Base-by-base conservation (phyloP, 192 early-diverging fungal species). In the Mortierella hygrophila region DNA sequence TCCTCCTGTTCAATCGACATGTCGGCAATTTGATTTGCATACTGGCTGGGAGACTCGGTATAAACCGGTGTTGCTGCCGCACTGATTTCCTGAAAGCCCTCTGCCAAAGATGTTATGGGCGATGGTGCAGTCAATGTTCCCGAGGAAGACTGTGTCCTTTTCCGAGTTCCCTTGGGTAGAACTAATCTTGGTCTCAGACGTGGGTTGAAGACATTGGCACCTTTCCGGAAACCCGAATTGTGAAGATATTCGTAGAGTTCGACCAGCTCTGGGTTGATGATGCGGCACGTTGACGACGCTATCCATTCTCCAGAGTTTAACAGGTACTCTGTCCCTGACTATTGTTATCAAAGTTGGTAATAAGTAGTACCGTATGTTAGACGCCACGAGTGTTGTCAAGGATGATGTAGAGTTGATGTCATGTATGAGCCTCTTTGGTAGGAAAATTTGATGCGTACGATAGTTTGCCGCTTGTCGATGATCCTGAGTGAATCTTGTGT, bases 181-280 rank as follows among this genome's bases (percentile, higher is more conserved):
- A 38, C 63, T 11, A 75, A 11, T 23, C 60, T 74, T 21, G 69
- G 40, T 70, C 47, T 42, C 21, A 72, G 52, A 26, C 47, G 13
- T 4, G 81, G 26, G 0, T 78, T 40, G n/a, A 85, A 74, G 16
- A 73, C 70, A 18, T 49, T 74, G 11, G 16, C 29, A 35, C 70
- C 78, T 23, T 72, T 46, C 29, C 78, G 68, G 35, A 49, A 86
- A 9, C 84, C 84, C 5, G 84, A 86, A 26, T 77, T 86, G 71
- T 72, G 70, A 21, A 86, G 84, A 75, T 79, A 86, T 54, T 86
- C 84, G 40, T 86, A 86, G 0, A 86, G 72, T 37, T 86, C 84
- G n/a, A 86, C 84, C 35, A 86, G 68, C 9, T 86, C 84, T 78
- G 84, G 84, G 47, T 77, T 77, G 52, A 72, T 75, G 47, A 26